These are phyloP conservation scores for Pleurotus giganteus DNA, from an alignment of 768 basidiomycete genomes.

Conservation along the genomic window DNA sequence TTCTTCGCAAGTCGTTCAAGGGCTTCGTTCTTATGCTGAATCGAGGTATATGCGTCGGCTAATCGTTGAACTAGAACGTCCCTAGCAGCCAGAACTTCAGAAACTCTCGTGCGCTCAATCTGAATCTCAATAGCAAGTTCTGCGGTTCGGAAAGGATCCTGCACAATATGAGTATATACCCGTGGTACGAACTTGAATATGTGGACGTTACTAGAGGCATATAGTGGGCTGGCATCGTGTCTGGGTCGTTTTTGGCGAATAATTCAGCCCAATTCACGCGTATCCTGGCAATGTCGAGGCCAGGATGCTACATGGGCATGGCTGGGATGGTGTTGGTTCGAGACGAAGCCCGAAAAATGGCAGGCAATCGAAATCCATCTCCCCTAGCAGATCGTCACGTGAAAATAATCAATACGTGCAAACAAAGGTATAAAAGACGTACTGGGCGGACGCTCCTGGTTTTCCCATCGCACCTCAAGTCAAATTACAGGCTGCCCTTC, in stretches of 20 bases:
- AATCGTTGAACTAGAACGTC: conserved; percentile 61
- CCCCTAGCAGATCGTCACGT: too few species aligned
- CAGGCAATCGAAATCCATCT: too few species aligned
- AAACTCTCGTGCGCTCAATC: conserved; percentile 47
- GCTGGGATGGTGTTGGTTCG: too few species aligned
- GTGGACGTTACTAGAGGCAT: too few species aligned
- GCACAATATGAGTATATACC: not conserved
- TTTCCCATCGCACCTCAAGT: conserved; percentile 40
- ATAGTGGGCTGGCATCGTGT: too few species aligned
- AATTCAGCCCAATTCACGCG: too few species aligned
- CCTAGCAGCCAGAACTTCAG: conserved; percentile 60
- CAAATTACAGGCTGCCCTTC: conserved; percentile 38
- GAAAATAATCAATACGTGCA: not conserved
- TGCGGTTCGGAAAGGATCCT: conserved; percentile 47
- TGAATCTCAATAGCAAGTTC: conserved; percentile 57
- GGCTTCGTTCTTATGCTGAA: conserved; percentile 56
- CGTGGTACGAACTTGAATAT: too few species aligned
- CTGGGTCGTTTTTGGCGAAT: too few species aligned
- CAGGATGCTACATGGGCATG: too few species aligned
- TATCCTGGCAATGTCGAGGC: too few species aligned
- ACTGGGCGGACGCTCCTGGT: not conserved
- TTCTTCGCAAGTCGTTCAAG: conserved; percentile 45
- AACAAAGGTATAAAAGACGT: not conserved
- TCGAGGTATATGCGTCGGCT: conserved; percentile 54
- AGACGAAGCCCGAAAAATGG: too few species aligned